Evolutionary conservation across 306 rosid genomes (phyloP).

Genomic region (Vigna unguiculata): DNA sequence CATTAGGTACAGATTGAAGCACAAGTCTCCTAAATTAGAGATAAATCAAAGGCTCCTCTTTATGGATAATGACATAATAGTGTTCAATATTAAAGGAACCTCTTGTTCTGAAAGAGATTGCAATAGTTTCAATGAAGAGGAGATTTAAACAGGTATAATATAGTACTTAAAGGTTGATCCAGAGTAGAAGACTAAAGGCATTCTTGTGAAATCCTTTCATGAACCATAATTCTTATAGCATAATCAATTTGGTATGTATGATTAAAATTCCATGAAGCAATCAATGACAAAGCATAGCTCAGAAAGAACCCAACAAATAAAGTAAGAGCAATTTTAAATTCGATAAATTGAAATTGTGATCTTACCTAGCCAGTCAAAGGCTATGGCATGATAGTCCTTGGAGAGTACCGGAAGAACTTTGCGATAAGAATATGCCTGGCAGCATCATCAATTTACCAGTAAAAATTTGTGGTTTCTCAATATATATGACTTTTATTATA

Average conservation of each 20-base stretch:
- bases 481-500: neutral
- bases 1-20: neutral
- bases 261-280: neutral
- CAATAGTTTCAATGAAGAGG: neutral
- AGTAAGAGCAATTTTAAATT: constrained; percentile 18
- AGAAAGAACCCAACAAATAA: constrained; percentile 16
- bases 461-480: constrained; percentile 16
- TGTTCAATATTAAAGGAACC: neutral
- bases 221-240: constrained; percentile 7
- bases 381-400: constrained; percentile 61
- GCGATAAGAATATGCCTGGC: constrained; percentile 88
- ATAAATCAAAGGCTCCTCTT: neutral
- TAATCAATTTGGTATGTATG: neutral
- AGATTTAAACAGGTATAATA: neutral
- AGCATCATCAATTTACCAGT: constrained; percentile 41
- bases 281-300: constrained; percentile 30
- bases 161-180: neutral
- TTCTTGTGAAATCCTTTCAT: constrained; percentile 7
- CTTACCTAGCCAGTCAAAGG: constrained; percentile 95
- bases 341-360: constrained; percentile 29
- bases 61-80: neutral
- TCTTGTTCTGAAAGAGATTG: constrained; percentile 10
- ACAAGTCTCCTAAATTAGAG: neutral
- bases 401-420: constrained; percentile 84
- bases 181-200: constrained; percentile 22